phyloP scores from a whole-genome alignment of 768 basidiomycete species.

The Lyophyllum atratum region DNA sequence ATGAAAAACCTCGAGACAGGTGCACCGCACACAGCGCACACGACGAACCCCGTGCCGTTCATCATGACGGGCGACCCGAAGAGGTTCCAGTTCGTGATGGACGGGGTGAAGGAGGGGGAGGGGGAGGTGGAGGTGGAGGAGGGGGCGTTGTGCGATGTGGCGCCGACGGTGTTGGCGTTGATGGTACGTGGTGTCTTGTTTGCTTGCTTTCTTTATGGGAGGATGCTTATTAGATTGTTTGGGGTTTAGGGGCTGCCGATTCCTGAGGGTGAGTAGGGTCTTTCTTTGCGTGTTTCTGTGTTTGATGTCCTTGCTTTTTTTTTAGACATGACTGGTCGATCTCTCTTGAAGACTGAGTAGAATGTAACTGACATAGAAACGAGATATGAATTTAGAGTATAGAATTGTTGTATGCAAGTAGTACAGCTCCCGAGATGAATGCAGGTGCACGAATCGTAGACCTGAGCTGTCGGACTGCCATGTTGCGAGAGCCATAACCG shows the following conservation, averaged over 20 bases:
- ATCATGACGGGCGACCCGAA: constrained; percentile 75
- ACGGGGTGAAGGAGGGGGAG: constrained; percentile 47
- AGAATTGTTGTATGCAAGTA: too few species aligned
- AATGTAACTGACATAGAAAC: not conserved
- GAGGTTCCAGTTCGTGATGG: constrained; percentile 53
- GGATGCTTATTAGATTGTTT: not conserved
- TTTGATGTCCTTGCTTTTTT: not conserved
- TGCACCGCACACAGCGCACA: constrained; percentile 90
- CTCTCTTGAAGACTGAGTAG: not conserved
- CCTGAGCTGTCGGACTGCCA: too few species aligned
- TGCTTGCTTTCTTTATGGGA: not conserved
- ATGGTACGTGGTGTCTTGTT: constrained; percentile 42
- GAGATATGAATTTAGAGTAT: not conserved
- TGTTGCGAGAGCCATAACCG: too few species aligned
- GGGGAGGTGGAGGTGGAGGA: constrained; percentile 57
- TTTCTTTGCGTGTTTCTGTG: not conserved
- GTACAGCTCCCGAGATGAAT: too few species aligned
- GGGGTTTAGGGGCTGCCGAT: constrained; percentile 54
- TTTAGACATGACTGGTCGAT: constrained; percentile 7
- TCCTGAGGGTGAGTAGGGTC: constrained; percentile 65
- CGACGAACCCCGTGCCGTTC: constrained; percentile 88
- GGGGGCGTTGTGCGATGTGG: constrained; percentile 87
- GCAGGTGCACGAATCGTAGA: too few species aligned
- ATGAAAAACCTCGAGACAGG: constrained; percentile 86
- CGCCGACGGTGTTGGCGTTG: constrained; percentile 83